Base-by-base conservation (phyloP, 192 early-diverging fungal species). In the Umbelopsis ramanniana region DNA sequence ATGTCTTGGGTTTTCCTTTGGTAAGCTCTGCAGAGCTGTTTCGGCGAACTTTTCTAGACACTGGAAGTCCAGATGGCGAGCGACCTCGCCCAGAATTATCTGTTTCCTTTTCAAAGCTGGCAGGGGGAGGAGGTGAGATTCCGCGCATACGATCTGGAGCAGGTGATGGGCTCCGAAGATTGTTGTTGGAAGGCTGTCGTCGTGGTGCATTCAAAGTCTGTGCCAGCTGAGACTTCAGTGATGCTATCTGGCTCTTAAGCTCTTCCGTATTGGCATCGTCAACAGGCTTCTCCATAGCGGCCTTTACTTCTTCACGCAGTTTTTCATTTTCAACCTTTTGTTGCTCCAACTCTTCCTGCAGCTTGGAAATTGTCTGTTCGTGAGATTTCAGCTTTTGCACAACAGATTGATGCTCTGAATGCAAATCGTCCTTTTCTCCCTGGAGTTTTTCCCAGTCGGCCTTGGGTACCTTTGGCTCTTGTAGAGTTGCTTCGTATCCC, bases 241-340 rank as follows among this genome's bases (percentile, higher is more conserved):
- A 83, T 37, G 89, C 83, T 50, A 93, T 91, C 79, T 95, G 91
- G 60, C 91, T 91, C 76, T 88, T 86, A 22, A 95, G 83, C 24
- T 86, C 89, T 17, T 82, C 73, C 19, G 91, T 85, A 19, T 81
- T 84, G 47, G 84, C 86, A 14, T 81, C 79, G 71, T 93, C 90
- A 35, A 86, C 81, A 10, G 71, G 73, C 66, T 79, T 76, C 22
- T 67, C 45, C n/a, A 46, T 57, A 14, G 37, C 54, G 29, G 21
- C 63, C 45, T 70, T 69, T 46, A 53, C 26, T 54, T 35, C 26
- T 67, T 75, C 84, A 72, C 81, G 78, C 24, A 93, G 74, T 81
- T 88, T 87, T 52, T 85, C 73, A 57, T 87, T 82, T 71, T 93
- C 90, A 22, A 91, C 91, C 72, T 93, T 87, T 50, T 80, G 79